Evolutionary conservation across 225 moss, liverwort and hornwort genomes (phyloP).

Genomic region (Bryum argenteum): DNA sequence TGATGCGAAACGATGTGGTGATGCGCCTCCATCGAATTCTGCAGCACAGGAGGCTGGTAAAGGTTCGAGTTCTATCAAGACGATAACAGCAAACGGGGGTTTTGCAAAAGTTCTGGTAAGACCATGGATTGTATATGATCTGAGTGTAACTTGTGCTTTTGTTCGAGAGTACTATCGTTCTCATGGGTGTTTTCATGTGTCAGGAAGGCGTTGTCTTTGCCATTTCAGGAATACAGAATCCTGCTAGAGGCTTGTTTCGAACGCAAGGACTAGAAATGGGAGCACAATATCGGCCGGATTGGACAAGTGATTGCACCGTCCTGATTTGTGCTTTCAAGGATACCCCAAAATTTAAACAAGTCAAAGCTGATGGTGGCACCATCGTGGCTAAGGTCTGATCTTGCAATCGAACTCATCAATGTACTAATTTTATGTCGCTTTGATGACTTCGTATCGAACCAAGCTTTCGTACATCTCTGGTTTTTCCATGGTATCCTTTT

Average conservation of each 20-base stretch:
- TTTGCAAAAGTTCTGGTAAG: conserved; percentile 69
- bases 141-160: background rate
- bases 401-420: conserved; percentile 12
- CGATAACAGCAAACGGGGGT: conserved; percentile 29
- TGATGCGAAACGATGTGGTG: conserved; percentile 22
- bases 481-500: conserved; percentile 11
- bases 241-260: conserved; percentile 64
- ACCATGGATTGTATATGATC: conserved; percentile 6
- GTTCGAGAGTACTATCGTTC: background rate
- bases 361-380: conserved; percentile 69
- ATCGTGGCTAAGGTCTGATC: conserved; percentile 73
- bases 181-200: conserved; percentile 18
- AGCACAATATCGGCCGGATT: conserved; percentile 72
- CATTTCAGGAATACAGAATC: conserved; percentile 86
- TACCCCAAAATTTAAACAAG: conserved; percentile 86
- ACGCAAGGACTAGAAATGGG: conserved; percentile 81
- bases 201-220: conserved; percentile 82
- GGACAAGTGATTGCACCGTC: conserved; percentile 83
- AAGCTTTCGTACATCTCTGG: background rate
- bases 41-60: conserved; percentile 31
- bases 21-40: conserved; percentile 29
- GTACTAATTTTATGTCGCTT: conserved; percentile 9
- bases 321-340: conserved; percentile 74
- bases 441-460: background rate
- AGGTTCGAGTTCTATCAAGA: conserved; percentile 26